phyloP scores from a whole-genome alignment of 441 rosid species.

The Populus hybrid region DNA sequence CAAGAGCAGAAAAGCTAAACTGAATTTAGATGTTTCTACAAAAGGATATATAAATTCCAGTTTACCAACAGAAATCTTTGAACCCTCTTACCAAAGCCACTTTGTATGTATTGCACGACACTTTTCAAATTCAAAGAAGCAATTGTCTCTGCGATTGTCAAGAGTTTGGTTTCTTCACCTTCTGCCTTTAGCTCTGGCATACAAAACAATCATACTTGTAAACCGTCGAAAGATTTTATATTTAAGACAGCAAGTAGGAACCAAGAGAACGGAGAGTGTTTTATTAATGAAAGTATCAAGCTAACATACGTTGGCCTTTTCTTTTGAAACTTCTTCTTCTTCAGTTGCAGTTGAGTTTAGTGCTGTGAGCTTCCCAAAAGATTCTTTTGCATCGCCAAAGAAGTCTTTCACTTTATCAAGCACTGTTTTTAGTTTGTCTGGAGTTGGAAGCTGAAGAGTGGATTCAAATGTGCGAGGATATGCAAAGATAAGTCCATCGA shows the following conservation, averaged over 20 bases:
- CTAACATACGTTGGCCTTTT: constrained; percentile 61
- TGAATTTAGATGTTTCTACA: not conserved
- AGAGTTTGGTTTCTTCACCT: constrained; percentile 4
- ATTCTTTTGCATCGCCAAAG: constrained; percentile 88
- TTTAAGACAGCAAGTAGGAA: not conserved
- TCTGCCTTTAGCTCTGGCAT: constrained; percentile 40
- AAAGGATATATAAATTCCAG: constrained; percentile 4
- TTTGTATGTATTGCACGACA: not conserved
- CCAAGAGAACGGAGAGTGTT: not conserved
- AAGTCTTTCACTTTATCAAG: constrained; percentile 82
- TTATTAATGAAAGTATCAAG: not conserved
- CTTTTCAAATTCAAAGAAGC: constrained; percentile 17
- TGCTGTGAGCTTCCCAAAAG: constrained; percentile 76
- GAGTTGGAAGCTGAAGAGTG: constrained; percentile 74
- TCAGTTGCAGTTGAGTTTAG: constrained; percentile 38
- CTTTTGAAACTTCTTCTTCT: constrained; percentile 48
- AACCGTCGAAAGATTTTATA: not conserved
- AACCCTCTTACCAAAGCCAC: constrained; percentile 14
- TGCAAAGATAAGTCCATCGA: not conserved
- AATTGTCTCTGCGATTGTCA: constrained; percentile 1
- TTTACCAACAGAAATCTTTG: constrained; percentile 12
- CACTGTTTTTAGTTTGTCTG: constrained; percentile 82
- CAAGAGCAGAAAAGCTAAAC: not conserved
- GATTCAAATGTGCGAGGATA: constrained; percentile 6
- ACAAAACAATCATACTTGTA: not conserved